Base-by-base conservation (phyloP, 805 yeast species). In the Saccharomycopsis oosterbeekiorum region DNA sequence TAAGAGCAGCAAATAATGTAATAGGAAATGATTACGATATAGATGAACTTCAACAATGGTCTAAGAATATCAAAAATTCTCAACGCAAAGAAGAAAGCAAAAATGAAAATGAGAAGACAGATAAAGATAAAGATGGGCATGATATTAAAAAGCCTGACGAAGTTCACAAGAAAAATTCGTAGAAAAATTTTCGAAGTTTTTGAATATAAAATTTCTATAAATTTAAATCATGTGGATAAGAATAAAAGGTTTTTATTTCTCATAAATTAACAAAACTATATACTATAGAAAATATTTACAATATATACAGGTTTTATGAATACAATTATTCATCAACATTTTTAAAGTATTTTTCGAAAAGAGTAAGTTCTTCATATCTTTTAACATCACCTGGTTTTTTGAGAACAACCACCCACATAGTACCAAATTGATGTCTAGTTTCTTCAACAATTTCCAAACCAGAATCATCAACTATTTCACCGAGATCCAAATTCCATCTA, bases 401-500 rank as follows among this genome's bases (percentile, higher is more conserved):
- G 53, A 90, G 87, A 8, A 87, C 84, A 66, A 87, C 78, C 73
- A 87, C 81, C 94, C 94, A 92, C 4, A 97, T 90, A 0, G 98
- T 88, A 21, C 98, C 98, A 64, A 94, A 79, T 74, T 94, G 97
- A 21, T 84, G 84, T 65, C 96, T 78, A 65, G 82, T 83, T 68
- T 89, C 93, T 66, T 83, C 84, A 1, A 91, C 89, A 54, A 94
- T 81, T 66, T 88, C 92, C 60, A 94, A 76, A 0, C 96, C 96
- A 6, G 96, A 85, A 62, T 84, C 84, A 70, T 88, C 92, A 34
- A 94, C 79, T 50, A 94, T 78, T 67, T 87, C 96, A 26, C 92
- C 96, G 66, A 94, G 89, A 70, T 94, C 98, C 65, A 94, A 76
- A 70, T 94, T 94, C 97, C 98, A 94, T 69, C 98, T 78, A 73